Conservation (phyloP, 2,329 filamentous ascomycete species). For the Mycogone perniciosa region DNA sequence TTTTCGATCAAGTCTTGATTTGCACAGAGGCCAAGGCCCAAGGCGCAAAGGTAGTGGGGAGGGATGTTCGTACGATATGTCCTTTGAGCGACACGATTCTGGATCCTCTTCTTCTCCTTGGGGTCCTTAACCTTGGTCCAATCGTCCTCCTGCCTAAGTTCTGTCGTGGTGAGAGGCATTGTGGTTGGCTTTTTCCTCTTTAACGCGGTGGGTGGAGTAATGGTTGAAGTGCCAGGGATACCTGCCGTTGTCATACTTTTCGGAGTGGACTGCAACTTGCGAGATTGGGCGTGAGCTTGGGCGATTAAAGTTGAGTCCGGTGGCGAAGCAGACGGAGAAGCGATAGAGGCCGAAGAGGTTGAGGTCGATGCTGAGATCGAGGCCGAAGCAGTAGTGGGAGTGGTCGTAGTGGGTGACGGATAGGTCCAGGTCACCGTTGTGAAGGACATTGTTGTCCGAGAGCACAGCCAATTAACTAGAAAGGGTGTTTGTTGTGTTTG, state of each 20-base stretch:
- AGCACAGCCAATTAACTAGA: not conserved
- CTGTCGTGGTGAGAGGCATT: conserved; percentile 6
- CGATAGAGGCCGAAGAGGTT: conserved; percentile 1
- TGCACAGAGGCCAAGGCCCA: not conserved
- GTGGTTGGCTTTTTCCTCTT: conserved; percentile 11
- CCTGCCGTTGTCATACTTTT: conserved; percentile 2
- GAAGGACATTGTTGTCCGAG: conserved; percentile 9
- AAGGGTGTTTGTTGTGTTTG: not conserved
- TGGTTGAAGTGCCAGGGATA: conserved; percentile 4
- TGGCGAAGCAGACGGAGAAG: conserved; percentile 6
- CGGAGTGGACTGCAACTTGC: not conserved
- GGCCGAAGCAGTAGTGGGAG: conserved; percentile 5
- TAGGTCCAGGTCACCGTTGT: conserved; percentile 9
- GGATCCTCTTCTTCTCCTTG: conserved; percentile 27
- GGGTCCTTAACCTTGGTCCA: conserved; percentile 25
- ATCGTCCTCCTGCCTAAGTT: conserved; percentile 22
- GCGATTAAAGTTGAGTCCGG: not conserved
- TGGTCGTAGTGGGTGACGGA: conserved; percentile 2
- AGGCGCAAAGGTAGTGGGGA: not conserved
- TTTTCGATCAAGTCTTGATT: not conserved
- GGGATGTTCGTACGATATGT: conserved; percentile 24
- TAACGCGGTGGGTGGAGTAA: not conserved
- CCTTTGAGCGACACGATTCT: conserved; percentile 26
- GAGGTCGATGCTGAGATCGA: not conserved
- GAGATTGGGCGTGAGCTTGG: not conserved